Evolutionary conservation across 495 filamentous ascomycete species (phyloP), one percentile per base, ranked within the genome.

Genomic region (Trypethelium eluteriae): DNA sequence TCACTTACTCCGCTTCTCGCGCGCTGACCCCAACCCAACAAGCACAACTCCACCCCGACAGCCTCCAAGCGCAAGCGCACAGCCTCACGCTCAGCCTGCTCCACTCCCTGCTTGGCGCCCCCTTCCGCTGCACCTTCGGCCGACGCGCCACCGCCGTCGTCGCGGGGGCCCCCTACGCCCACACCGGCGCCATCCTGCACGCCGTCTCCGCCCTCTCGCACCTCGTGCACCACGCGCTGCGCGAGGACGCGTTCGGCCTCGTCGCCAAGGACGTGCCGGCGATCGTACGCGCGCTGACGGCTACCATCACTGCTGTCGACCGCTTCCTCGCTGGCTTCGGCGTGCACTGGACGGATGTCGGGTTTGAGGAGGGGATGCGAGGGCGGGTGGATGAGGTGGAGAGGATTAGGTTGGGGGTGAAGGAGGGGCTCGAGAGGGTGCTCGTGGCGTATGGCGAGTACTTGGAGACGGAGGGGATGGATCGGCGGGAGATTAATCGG

Each of bases 201-300:
- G 89, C 91, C 7, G 82, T 87, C 41, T 84, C 86, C 66, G 84
- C 88, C 1, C 77, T 98, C 47, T 83, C 84, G 10, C 79, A 78
- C 46, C 81, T 99, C 6, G 82, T 88, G 16, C 81, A 88, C n/a
- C 80, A 81, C 49, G 91, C 87, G 75, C 77, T 97, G 39, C 78
- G 78, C 10, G 94, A 99, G 77, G 94, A 99, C 75, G 80, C 80
- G n/a, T 95, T 85, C 70, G 94, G 94, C 36, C 88, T 89, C 70
- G 94, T 96, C 49, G 86, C 93, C 63, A 81, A 84, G 39, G 87
- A 93, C 71, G 84, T 97, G 2, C 84, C 89, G 5, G 72, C 74
- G 7, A 83, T 96, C 39, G 84, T 98, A 57, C 81, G 86, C 62
- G 84, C 85, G 2, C 87, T 92, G 70, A 89, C 88, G 1, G 71